A percentile compares a stretch with the other conserved stretches of the same genome.
These are phyloP conservation scores for Effrenium voratum DNA, from an alignment of 73 alveolate species.

Conservation along the genomic window DNA sequence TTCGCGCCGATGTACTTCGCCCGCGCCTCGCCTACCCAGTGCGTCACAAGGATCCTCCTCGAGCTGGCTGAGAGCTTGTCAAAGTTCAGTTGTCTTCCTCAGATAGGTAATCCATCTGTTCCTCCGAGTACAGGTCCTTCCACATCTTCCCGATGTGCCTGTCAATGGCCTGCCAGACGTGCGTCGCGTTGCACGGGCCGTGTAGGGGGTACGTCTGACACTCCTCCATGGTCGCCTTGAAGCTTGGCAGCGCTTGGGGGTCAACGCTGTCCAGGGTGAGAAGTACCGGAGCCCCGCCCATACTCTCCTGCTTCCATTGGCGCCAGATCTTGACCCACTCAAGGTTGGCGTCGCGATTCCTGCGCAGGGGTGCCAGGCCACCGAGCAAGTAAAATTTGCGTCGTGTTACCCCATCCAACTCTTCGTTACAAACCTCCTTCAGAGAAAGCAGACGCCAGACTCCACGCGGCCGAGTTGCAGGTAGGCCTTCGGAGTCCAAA, in stretches of 20 bases:
- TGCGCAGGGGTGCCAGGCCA: background rate
- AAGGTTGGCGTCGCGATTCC: background rate
- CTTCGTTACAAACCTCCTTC: too few species aligned
- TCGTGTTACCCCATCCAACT: too few species aligned
- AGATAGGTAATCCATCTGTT: background rate
- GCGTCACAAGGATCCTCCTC: background rate
- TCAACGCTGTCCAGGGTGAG: background rate
- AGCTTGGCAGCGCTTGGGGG: background rate
- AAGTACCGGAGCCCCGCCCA: background rate
- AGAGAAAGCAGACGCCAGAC: too few species aligned
- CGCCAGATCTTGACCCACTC: background rate
- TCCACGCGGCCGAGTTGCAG: background rate
- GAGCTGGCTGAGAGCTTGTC: background rate
- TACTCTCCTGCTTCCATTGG: background rate
- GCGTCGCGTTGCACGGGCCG: background rate
- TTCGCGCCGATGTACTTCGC: background rate
- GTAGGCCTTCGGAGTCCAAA: constrained; percentile 2
- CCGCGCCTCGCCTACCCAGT: background rate
- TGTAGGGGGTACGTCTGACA: background rate
- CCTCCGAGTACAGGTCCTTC: background rate
- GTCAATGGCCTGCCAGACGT: background rate
- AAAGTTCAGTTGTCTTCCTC: background rate
- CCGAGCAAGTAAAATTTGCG: too few species aligned
- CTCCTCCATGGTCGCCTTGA: background rate
- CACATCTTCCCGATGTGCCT: background rate